These are phyloP conservation scores for Apiosordaria backusii DNA, from an alignment of 495 filamentous ascomycete species.

Conservation along the genomic window DNA sequence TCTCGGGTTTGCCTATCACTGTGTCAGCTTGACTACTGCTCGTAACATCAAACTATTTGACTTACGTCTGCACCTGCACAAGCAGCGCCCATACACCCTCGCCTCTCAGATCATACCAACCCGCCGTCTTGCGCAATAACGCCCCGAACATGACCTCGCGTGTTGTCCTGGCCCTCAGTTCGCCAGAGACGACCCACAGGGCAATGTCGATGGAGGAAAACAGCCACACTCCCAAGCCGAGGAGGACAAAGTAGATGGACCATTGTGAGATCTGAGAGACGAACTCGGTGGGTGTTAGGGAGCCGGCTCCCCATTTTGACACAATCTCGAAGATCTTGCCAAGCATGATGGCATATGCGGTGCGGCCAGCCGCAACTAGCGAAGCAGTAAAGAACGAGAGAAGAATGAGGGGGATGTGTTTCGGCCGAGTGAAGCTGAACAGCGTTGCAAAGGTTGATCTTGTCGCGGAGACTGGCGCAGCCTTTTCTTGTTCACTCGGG, in stretches of 20 bases:
- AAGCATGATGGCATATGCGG: slow-evolving; percentile 65
- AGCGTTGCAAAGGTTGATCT: slow-evolving; percentile 45
- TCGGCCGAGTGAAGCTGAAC: slow-evolving; percentile 66
- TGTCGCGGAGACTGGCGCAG: slow-evolving; percentile 11
- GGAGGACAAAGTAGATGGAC: slow-evolving; percentile 52
- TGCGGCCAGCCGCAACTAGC: slow-evolving; percentile 58
- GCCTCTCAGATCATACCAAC: slow-evolving; percentile 75
- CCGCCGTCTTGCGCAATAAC: slow-evolving; percentile 67
- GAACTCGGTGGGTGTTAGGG: slow-evolving; percentile 47
- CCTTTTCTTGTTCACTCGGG: neutral
- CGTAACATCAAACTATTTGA: neutral
- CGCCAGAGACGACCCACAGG: slow-evolving; percentile 71
- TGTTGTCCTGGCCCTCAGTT: slow-evolving; percentile 67
- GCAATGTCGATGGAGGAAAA: slow-evolving; percentile 61
- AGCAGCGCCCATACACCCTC: slow-evolving; percentile 72
- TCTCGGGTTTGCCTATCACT: slow-evolving; percentile 69
- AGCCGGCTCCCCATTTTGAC: slow-evolving; percentile 58
- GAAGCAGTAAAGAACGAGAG: slow-evolving; percentile 53
- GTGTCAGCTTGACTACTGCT: neutral
- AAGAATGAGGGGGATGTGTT: slow-evolving; percentile 54
- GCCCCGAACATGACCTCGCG: slow-evolving; percentile 62
- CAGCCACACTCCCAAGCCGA: slow-evolving; percentile 64
- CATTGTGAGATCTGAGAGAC: slow-evolving; percentile 54
- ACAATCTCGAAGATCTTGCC: slow-evolving; percentile 74
- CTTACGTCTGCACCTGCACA: slow-evolving; percentile 70